Conservation (phyloP, 2,329 filamentous ascomycete species). For the Penicillium sp. region DNA sequence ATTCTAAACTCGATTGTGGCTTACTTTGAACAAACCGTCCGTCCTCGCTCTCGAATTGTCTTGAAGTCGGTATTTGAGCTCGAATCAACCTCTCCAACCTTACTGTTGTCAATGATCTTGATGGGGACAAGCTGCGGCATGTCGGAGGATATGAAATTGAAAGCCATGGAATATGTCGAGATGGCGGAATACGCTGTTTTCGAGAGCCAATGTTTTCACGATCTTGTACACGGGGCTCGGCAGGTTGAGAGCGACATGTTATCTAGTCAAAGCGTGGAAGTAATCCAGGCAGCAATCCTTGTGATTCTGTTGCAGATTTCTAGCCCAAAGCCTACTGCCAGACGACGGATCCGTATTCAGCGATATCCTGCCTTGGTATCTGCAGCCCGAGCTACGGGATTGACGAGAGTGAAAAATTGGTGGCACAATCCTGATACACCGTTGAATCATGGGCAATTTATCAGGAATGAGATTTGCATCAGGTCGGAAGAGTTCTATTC, state of each 20-base stretch:
- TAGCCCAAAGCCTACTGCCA: slow-evolving; percentile 14
- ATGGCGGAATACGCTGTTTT: slow-evolving; percentile 15
- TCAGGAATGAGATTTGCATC: slow-evolving; percentile 21
- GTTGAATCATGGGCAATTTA: slow-evolving; percentile 7
- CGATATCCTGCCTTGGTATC: slow-evolving; percentile 24
- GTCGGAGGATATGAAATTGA: background rate
- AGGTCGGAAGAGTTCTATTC: slow-evolving; percentile 4
- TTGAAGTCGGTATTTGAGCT: slow-evolving; percentile 22
- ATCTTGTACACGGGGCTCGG: slow-evolving; percentile 11
- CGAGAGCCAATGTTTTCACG: slow-evolving; percentile 11
- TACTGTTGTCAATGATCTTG: slow-evolving; percentile 15
- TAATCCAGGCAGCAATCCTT: slow-evolving; percentile 21
- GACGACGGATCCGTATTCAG: slow-evolving; percentile 23
- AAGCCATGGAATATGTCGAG: slow-evolving; percentile 13
- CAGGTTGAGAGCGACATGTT: background rate
- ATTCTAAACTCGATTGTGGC: slow-evolving; percentile 18
- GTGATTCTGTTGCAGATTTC: slow-evolving; percentile 23
- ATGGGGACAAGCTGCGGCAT: slow-evolving; percentile 19
- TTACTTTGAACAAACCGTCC: slow-evolving; percentile 26
- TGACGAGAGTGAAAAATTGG: slow-evolving; percentile 17
- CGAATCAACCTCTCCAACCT: background rate
- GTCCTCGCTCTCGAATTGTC: slow-evolving; percentile 25
- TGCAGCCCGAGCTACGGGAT: slow-evolving; percentile 17
- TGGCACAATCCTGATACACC: slow-evolving; percentile 13
- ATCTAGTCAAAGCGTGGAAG: background rate